phyloP scores from a whole-genome alignment of 2,329 filamentous ascomycete genomes.

The Aureobasidium sp. region DNA sequence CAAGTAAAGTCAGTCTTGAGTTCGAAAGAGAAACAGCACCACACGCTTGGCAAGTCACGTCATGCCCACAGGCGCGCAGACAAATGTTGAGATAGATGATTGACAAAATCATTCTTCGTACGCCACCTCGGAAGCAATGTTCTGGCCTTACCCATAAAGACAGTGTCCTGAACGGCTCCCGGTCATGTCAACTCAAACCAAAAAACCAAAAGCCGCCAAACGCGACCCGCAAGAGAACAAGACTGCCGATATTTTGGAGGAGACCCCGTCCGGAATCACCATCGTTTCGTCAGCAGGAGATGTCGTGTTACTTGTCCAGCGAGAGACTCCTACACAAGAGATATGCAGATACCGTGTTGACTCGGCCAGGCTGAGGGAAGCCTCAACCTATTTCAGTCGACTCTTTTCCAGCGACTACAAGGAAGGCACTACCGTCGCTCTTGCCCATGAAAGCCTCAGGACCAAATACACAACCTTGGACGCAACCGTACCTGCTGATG shows the following conservation, averaged over 20 bases:
- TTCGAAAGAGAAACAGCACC: neutral
- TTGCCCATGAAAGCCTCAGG: conserved; percentile 45
- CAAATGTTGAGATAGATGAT: neutral
- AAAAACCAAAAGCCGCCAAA: conserved; percentile 4
- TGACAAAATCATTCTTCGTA: neutral
- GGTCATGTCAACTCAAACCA: conserved; percentile 3
- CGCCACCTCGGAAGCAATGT: conserved; percentile 31
- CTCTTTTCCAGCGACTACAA: conserved; percentile 59
- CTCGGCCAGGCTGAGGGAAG: conserved; percentile 48
- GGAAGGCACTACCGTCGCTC: conserved; percentile 52
- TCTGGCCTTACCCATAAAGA: conserved; percentile 45
- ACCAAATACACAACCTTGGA: conserved; percentile 39
- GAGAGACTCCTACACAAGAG: conserved; percentile 49
- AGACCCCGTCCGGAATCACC: conserved; percentile 25
- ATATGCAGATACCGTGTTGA: conserved; percentile 57
- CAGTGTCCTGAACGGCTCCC: neutral
- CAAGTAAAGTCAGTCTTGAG: neutral
- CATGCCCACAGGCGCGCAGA: neutral
- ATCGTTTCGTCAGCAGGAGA: conserved; percentile 54
- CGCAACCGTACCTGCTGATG: conserved; percentile 40
- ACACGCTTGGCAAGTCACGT: neutral
- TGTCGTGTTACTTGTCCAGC: conserved; percentile 58
- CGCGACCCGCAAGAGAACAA: neutral
- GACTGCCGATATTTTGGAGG: neutral
- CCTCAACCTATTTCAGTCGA: conserved; percentile 63